These are phyloP conservation scores for Rubia balearica DNA, from an alignment of 305 asterid species.

Conservation along the genomic window DNA sequence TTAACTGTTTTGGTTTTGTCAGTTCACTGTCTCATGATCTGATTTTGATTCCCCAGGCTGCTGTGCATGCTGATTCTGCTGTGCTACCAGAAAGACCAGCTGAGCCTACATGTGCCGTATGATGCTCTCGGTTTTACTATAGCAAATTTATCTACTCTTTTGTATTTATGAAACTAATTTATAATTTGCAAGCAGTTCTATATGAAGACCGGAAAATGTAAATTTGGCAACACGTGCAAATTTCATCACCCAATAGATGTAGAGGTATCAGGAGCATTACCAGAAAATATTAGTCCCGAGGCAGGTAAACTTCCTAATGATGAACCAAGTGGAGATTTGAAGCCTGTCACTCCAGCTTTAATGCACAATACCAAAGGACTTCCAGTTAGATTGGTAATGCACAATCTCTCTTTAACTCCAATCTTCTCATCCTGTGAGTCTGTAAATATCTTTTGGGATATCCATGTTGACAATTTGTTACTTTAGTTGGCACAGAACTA, in stretches of 20 bases:
- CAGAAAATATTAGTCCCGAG: slow-evolving; percentile 37
- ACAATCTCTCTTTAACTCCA: neutral
- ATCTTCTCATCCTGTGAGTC: neutral
- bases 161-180: slow-evolving; percentile 15
- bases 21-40: slow-evolving; percentile 13
- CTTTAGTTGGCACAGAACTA: slow-evolving; percentile 5
- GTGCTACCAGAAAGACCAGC: slow-evolving; percentile 85
- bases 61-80: slow-evolving; percentile 37
- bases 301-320: slow-evolving; percentile 18
- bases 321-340: slow-evolving; percentile 43
- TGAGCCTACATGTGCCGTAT: slow-evolving; percentile 86
- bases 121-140: slow-evolving; percentile 28
- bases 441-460: neutral
- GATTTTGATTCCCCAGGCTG: slow-evolving; percentile 44
- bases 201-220: slow-evolving; percentile 88
- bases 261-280: slow-evolving; percentile 39
- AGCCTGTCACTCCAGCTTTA: slow-evolving; percentile 47
- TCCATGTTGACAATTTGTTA: neutral
- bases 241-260: slow-evolving; percentile 88
- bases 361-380: slow-evolving; percentile 85
- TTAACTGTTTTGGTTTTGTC: neutral
- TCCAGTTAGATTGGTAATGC: slow-evolving; percentile 76
- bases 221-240: slow-evolving; percentile 78
- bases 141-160: slow-evolving; percentile 6
- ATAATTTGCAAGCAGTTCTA: slow-evolving; percentile 27